Conservation (phyloP, 192 early-diverging fungal genomes). For the Coemansia sp. region DNA sequence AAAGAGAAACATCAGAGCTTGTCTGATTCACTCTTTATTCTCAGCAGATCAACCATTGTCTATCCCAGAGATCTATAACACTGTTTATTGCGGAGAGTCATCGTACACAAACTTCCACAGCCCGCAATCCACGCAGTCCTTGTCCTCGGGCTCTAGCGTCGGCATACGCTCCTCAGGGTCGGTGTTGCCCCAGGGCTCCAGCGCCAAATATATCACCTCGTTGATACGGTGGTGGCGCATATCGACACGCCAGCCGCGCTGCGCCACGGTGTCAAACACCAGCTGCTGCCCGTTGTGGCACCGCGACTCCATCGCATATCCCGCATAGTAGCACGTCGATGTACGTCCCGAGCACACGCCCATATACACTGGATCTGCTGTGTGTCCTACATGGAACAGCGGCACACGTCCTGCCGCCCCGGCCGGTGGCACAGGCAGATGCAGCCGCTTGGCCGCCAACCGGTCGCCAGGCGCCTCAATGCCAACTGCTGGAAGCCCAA, state of each 20-base stretch:
- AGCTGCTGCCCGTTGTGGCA: conserved; percentile 80
- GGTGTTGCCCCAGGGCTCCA: conserved; percentile 49
- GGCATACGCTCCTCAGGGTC: conserved; percentile 42
- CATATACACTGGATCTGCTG: conserved; percentile 86
- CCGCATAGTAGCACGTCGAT: conserved; percentile 67
- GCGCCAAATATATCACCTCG: conserved; percentile 67
- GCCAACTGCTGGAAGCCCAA: conserved; percentile 76
- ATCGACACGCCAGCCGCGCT: conserved; percentile 65
- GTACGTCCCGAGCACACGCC: conserved; percentile 75
- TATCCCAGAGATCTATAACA: background rate
- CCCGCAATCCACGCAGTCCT: conserved; percentile 76
- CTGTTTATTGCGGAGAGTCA: conserved; percentile 36
- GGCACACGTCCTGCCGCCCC: conserved; percentile 61
- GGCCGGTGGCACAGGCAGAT: conserved; percentile 67
- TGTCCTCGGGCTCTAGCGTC: conserved; percentile 32
- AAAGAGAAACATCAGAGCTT: background rate
- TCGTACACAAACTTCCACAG: conserved; percentile 71
- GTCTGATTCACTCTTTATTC: background rate
- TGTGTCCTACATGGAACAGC: conserved; percentile 91
- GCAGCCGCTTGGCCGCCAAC: conserved; percentile 73
- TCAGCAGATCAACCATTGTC: background rate
- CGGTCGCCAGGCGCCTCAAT: conserved; percentile 86
- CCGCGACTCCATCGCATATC: conserved; percentile 74
- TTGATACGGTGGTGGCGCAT: conserved; percentile 79
- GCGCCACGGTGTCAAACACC: conserved; percentile 68